Percentiles rank a stretch among this genome's conserved stretches.
Evolutionary conservation across 495 filamentous ascomycete genomes (phyloP).

Genomic region (Bombardia bombarda): DNA sequence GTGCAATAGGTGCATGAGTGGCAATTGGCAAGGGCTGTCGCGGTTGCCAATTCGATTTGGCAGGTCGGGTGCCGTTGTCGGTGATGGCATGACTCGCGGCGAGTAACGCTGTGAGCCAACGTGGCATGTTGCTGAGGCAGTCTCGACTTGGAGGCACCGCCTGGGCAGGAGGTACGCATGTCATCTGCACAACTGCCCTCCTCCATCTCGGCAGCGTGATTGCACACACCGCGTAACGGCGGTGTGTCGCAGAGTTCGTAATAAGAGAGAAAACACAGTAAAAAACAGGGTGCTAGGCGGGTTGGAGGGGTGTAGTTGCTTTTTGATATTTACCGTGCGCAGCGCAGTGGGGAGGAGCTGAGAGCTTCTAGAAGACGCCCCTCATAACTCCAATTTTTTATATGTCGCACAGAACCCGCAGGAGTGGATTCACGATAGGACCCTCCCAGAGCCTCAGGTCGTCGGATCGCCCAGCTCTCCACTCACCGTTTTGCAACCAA

Average conservation of each 20-base stretch:
- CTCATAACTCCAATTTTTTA: constrained; percentile 22
- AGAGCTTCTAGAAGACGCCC: constrained; percentile 25
- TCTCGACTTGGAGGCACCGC: neutral
- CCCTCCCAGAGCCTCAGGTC: constrained; percentile 34
- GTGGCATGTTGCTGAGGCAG: constrained; percentile 18
- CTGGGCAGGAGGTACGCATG: no score
- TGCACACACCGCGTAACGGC: no score
- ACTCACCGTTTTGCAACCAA: constrained; percentile 17
- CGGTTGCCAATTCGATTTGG: constrained; percentile 12
- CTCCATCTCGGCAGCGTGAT: no score
- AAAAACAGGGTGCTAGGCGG: no score
- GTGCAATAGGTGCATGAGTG: no score
- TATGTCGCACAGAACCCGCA: constrained; percentile 32
- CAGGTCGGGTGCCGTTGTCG: constrained; percentile 19
- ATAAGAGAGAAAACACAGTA: no score
- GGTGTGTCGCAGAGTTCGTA: no score
- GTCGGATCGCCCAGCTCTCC: constrained; percentile 26
- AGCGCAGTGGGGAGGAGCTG: neutral
- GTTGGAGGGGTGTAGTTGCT: no score
- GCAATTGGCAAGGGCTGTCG: constrained; percentile 7
- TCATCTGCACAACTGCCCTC: no score
- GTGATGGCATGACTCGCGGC: constrained; percentile 19
- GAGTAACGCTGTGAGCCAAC: constrained; percentile 11
- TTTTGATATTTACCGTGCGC: no score
- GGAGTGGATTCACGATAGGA: constrained; percentile 32